These are phyloP conservation scores for Calocera viscosa DNA, from an alignment of 768 basidiomycete species.

Conservation along the genomic window DNA sequence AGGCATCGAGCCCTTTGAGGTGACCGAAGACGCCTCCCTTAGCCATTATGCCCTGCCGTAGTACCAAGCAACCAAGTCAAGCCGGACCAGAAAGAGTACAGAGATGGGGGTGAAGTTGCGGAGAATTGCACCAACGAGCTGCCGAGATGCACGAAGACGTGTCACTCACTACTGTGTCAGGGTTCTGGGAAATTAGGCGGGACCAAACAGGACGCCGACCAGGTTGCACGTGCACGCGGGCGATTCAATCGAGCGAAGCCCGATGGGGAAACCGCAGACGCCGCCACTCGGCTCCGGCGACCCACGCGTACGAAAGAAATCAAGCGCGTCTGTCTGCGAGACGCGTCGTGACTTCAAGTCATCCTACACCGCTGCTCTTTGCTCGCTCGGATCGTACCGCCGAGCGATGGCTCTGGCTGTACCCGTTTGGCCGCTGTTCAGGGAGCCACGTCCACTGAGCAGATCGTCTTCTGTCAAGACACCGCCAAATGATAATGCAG, in stretches of 20 bases:
- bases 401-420: neutral
- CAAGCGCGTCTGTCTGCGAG: neutral
- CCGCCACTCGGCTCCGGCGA: neutral
- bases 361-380: neutral
- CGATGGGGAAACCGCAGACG: neutral
- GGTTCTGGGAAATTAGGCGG: neutral
- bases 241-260: neutral
- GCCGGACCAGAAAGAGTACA: neutral
- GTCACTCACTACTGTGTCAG: neutral
- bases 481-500: neutral
- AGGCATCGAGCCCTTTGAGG: constrained; percentile 90
- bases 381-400: neutral
- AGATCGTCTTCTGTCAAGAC: neutral
- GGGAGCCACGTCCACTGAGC: neutral
- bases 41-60: constrained; percentile 22
- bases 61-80: neutral
- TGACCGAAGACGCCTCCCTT: constrained; percentile 28
- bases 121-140: neutral
- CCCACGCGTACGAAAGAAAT: neutral
- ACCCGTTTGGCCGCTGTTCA: neutral
- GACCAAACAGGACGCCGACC: neutral
- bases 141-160: neutral
- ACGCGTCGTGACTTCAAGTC: neutral
- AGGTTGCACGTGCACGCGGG: neutral
- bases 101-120: neutral